Evolutionary conservation across 768 basidiomycete genomes (phyloP), one percentile per base, ranked within the genome.

Genomic region (Calocybe cyanea): DNA sequence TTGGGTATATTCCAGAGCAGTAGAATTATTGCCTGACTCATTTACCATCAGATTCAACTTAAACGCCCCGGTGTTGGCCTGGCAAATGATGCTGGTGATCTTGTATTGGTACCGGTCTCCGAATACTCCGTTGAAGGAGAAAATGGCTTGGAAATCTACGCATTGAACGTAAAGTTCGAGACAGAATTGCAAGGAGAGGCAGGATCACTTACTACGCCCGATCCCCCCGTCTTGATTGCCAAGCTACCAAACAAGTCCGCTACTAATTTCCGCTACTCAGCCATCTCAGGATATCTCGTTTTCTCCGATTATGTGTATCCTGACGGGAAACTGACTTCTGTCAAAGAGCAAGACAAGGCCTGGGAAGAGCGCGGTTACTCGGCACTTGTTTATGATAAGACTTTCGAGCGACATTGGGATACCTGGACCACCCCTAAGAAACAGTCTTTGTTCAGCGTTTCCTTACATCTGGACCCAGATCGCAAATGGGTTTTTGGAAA

Each of bases 231-330:
- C 18, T 64, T 79, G 19, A 69, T 87, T 36, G 86, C 82, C 38
- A 76, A 72, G 30, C 77, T 90, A 60, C 87, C 87, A 7, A 80
- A 83, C 35, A 76, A 78, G 45, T 75, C 78, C 23, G 78, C 79
- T 1, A 65, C 76, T 36, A 88, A 89, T 67, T 92, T 91, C 69
- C 78, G 76, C 42, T 87, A 79, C 59, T 75, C 75, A 21, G 52
- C 68, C 20, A 58, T 65, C n/a, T 68, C 76, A 3, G 78, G 79
- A 13, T 56, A 75, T 37, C 76, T 99, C 30, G 81, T 91, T 5
- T 97, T 99, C 70, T 87, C 91, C 0, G 90, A 88, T 25, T 73
- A 80, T 43, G 91, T 95, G 4, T 85, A 88, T 59, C 65, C 77
- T 2, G 87, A 94, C 49, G 85, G 83, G 1, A 76, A 85, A 49